Evolutionary conservation across 1,139 yeast species (phyloP), one percentile per base, ranked within the genome.

Genomic region (Lipomyces yarrowii): DNA sequence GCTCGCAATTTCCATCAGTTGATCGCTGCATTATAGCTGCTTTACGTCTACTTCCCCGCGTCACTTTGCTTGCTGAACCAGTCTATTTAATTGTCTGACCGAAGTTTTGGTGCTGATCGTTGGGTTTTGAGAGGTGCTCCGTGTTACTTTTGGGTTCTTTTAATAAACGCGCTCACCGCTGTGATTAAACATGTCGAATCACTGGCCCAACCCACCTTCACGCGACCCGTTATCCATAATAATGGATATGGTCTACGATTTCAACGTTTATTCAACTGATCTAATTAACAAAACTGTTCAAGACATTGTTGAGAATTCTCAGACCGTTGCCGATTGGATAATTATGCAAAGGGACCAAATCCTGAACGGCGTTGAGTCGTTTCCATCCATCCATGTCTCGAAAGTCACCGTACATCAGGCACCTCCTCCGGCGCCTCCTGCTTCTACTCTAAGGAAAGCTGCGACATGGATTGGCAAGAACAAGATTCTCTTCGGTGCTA

Each of bases 171-270:
- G 8, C 11, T 15, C 21, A 18, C 48, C 21, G 48, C 48, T 42
- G 11, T 18, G 21, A 42, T 42, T 42, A 37, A 6, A 18, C 48
- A 42, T 42, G 48, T 42, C 48, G 48, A 42, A 42, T 42, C 46
- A 10, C 48, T 62, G 63, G 67, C 21, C 69, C n/a, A 59, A 35
- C 46, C 51, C 69, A 5, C 70, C 70, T 1, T 68, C 68, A 23
- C 69, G 69, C 13, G 77, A 74, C 64, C 77, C 77, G 10, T 67
- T 74, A 32, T 66, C 73, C 53, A 67, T 62, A 60, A 63, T 74
- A 30, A 64, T 73, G 70, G 75, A 74, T 60, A 59, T 69, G 39
- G 68, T 72, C 55, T 68, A 73, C 56, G 68, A 65, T 21, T 59
- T 70, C 55, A 74, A 73, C 62, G 64, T 68, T 54, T 73, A 73